Base-by-base conservation (phyloP, 1,139 yeast species). In the Blastobotrys buckinghamii region DNA sequence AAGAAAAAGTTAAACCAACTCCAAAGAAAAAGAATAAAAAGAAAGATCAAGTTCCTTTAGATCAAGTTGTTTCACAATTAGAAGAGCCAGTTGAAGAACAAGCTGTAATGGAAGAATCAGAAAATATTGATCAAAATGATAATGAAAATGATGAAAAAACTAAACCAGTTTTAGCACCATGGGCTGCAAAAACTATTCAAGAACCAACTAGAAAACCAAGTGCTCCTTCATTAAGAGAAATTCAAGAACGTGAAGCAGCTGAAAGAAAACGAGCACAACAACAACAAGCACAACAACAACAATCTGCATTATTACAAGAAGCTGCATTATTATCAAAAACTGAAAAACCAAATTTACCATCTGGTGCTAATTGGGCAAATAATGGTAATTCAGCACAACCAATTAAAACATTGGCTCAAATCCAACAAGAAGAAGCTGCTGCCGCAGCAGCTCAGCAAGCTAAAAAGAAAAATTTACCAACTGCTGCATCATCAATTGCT, bases 211-310 rank as follows among this genome's bases (percentile, higher is more conserved):
- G 38, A 30, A 58, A 67, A 17, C 67, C 73, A 47, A 55, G 83
- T 38, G 64, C 74, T n/a, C 67, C 81, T 51, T 74, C 87, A 1
- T 70, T 86, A 55, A 78, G 79, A 51, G 87, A 86, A 62, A 82
- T 86, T 54, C 92, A 84, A 64, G 77, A 73, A 53, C 66, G 81
- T 52, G 94, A 84, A 61, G 82, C 82, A 40, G 79, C 76, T 50
- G 79, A 63, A 50, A 54, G 54, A 38, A 56, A 61, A 48, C 50
- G 52, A 32, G 55, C 50, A 36, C 57, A 44, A 42, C 59, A 44
- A 53, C 70, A 55, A 56, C 65, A 50, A 56, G 66, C 53, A 50
- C 64, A 45, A 57, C 68, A 45, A 60, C 69, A 27, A 60, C 65
- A 46, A 55, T 69, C 62, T 26, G 62, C 35, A 55, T 60, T 30